phyloP scores from a whole-genome alignment of 306 rosid species.

The Rosa chinensis region DNA sequence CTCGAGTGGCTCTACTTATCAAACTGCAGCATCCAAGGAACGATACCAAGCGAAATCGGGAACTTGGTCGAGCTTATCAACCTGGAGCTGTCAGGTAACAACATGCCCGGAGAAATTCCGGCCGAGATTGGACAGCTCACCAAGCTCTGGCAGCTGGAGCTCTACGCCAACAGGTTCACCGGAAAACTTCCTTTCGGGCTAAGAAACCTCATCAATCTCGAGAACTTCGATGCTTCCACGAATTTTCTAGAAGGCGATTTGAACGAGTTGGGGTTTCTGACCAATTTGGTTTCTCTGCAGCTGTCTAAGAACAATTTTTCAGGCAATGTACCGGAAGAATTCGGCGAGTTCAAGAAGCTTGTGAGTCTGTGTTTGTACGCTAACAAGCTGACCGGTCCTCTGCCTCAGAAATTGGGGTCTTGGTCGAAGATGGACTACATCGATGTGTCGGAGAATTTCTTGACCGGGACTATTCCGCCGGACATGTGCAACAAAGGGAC shows the following conservation, averaged over 20 bases:
- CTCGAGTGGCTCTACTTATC: slow-evolving; percentile 63
- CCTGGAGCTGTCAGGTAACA: slow-evolving; percentile 60
- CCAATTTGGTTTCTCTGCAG: slow-evolving; percentile 57
- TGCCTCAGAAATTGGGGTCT: slow-evolving; percentile 76
- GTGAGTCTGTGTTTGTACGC: slow-evolving; percentile 53
- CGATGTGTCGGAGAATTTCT: slow-evolving; percentile 70
- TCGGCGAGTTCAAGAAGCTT: slow-evolving; percentile 69
- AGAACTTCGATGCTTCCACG: slow-evolving; percentile 55
- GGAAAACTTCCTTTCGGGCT: slow-evolving; percentile 67
- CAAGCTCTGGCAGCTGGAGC: slow-evolving; percentile 72
- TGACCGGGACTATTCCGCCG: slow-evolving; percentile 78
- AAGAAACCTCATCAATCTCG: slow-evolving; percentile 50
- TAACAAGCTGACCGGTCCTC: slow-evolving; percentile 59
- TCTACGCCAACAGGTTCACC: slow-evolving; percentile 52
- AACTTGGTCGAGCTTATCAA: slow-evolving; percentile 53
- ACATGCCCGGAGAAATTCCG: slow-evolving; percentile 63
- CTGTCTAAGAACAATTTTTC: slow-evolving; percentile 48
- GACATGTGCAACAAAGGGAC: slow-evolving; percentile 72
- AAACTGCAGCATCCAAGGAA: slow-evolving; percentile 60
- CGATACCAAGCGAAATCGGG: slow-evolving; percentile 66
- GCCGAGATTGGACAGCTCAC: slow-evolving; percentile 58
- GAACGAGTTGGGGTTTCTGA: slow-evolving; percentile 45
- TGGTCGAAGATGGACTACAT: slow-evolving; percentile 57
- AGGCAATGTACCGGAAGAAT: slow-evolving; percentile 65
- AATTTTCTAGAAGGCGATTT: slow-evolving; percentile 64